Evolutionary conservation across 371 early-diverging fungal species (phyloP).

Genomic region (Mucor plumbeus): DNA sequence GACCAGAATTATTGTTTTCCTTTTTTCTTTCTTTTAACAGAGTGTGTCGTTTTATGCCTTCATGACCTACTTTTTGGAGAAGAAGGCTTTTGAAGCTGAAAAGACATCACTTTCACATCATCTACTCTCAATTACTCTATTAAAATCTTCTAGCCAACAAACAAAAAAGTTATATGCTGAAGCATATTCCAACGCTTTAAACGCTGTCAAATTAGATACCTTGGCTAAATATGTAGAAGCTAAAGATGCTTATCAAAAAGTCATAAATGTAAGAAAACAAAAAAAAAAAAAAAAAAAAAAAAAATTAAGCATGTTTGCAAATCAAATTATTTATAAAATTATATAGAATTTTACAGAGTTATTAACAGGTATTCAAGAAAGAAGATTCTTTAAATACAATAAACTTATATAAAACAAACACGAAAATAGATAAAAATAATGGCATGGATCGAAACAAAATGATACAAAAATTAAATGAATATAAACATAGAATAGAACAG

Average conservation of each 20-base stretch:
- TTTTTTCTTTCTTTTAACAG: not conserved
- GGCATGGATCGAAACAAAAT: conserved; percentile 32
- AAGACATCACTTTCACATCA: conserved; percentile 5
- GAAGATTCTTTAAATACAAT: not conserved
- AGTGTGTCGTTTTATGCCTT: conserved; percentile 19
- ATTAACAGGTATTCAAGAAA: conserved; percentile 16
- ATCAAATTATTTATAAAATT: not conserved
- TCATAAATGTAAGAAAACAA: conserved; percentile 48
- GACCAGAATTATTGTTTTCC: not conserved
- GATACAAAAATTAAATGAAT: conserved; percentile 46
- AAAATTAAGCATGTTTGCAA: not conserved
- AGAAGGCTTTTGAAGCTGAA: conserved; percentile 14
- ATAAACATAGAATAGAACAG: conserved; percentile 45
- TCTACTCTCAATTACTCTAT: not conserved
- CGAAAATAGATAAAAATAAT: conserved; percentile 13
- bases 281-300: not conserved
- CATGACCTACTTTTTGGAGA: conserved; percentile 22
- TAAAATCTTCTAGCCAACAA: conserved; percentile 23
- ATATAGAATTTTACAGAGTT: conserved; percentile 26
- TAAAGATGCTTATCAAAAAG: conserved; percentile 47
- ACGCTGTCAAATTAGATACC: conserved; percentile 57
- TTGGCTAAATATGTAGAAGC: conserved; percentile 54
- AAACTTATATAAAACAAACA: not conserved
- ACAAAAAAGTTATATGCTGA: conserved; percentile 42
- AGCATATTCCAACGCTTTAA: conserved; percentile 52